Evolutionary conservation across 2,329 filamentous ascomycete genomes (phyloP).

Genomic region (Proliferodiscus dingleyae): DNA sequence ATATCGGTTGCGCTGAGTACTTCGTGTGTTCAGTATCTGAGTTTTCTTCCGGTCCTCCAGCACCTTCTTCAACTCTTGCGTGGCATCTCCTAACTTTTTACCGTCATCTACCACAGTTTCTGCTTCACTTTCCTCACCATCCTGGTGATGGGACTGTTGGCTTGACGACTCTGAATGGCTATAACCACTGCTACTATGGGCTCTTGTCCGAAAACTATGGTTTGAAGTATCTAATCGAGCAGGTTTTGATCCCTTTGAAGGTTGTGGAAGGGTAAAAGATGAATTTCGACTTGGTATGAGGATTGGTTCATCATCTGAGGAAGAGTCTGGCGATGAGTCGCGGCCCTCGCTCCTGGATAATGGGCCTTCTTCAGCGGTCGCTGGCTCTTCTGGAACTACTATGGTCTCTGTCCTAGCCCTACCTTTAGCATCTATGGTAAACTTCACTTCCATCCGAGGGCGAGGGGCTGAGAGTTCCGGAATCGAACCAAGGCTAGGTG

Average conservation of each 20-base stretch:
- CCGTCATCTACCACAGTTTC: conserved; percentile 52
- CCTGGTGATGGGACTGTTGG: conserved; percentile 22
- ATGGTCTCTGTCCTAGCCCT: conserved; percentile 35
- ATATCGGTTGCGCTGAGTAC: conserved; percentile 21
- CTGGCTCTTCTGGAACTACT: conserved; percentile 21
- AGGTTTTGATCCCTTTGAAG: conserved; percentile 22
- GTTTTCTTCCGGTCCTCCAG: conserved; percentile 27
- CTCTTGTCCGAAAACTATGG: conserved; percentile 12
- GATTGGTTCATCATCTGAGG: conserved; percentile 60
- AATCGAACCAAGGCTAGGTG: conserved; percentile 52
- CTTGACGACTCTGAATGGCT: conserved; percentile 30
- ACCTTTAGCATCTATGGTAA: conserved; percentile 59
- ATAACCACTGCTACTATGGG: conserved; percentile 24
- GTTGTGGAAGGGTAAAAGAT: conserved; percentile 41
- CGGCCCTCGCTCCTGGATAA: conserved; percentile 32
- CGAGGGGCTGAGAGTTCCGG: conserved; percentile 43
- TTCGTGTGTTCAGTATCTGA: conserved; percentile 18
- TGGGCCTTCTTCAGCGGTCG: conserved; percentile 16
- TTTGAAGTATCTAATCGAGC: conserved; percentile 22
- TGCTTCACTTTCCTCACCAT: conserved; percentile 48
- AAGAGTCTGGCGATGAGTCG: conserved; percentile 47
- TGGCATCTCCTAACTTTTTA: conserved; percentile 48
- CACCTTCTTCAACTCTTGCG: conserved; percentile 55
- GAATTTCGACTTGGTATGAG: conserved; percentile 57
- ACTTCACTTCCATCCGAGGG: conserved; percentile 53